phyloP scores from a whole-genome alignment of 108 stramenopile species.

The Nitzschia sp. region DNA sequence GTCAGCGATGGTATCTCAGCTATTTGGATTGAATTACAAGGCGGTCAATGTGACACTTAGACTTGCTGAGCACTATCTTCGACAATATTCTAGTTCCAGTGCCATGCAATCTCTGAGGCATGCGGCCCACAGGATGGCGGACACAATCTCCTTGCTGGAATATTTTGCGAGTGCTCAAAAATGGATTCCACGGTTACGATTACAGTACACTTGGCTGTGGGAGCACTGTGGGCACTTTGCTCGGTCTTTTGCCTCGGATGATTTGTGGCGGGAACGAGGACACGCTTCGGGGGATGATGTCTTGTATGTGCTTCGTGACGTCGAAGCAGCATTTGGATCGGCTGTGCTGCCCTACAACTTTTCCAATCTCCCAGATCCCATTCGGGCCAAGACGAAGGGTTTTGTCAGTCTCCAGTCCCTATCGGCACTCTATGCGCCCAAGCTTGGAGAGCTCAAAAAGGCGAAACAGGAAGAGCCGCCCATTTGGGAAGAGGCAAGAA shows the following conservation, averaged over 20 bases:
- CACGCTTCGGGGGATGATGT: conserved; percentile 73
- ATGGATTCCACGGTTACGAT: conserved; percentile 45
- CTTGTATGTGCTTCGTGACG: conserved; percentile 33
- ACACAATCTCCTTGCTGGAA: conserved; percentile 49
- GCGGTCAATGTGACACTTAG: conserved; percentile 74
- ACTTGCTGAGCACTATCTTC: conserved; percentile 73
- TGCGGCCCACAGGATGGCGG: conserved; percentile 60
- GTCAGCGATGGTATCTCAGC: conserved; percentile 66
- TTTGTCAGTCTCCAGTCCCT: conserved; percentile 15
- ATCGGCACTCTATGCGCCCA: conserved; percentile 18
- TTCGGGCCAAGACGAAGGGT: conserved; percentile 24
- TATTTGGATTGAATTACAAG: conserved; percentile 80
- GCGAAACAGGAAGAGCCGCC: conserved; percentile 17
- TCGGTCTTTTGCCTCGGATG: conserved; percentile 81
- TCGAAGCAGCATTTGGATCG: conserved; percentile 37
- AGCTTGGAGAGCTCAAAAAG: conserved; percentile 4
- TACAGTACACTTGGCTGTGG: conserved; percentile 81
- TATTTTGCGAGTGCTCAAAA: conserved; percentile 18
- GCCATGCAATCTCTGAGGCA: conserved; percentile 73
- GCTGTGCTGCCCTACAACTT: conserved; percentile 1
- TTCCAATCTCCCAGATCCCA: neutral
- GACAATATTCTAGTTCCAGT: conserved; percentile 77
- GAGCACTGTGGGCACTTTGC: conserved; percentile 90
- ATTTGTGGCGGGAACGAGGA: conserved; percentile 76
- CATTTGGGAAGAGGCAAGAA: conserved; percentile 42